Percentiles rank a stretch among this genome's conserved stretches.
Evolutionary conservation across 2,329 filamentous ascomycete species (phyloP).

Genomic region (Aurifilum marmelostoma): DNA sequence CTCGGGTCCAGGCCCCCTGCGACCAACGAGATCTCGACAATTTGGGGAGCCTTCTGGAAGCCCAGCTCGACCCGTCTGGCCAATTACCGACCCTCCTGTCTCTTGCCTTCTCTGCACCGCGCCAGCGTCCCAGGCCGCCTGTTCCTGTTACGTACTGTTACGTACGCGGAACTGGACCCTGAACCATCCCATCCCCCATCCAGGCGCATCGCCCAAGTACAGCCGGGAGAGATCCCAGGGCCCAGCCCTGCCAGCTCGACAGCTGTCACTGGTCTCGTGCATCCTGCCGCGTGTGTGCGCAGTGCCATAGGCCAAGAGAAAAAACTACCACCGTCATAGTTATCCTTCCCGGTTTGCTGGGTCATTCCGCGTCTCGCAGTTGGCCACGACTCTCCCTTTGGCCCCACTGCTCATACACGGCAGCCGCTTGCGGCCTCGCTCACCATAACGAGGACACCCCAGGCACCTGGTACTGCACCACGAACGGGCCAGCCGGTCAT

Average conservation of each 20-base stretch:
- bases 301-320: not conserved
- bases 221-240: not conserved
- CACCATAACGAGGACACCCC: not conserved
- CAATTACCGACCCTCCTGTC: conserved; percentile 20
- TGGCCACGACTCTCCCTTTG: conserved; percentile 9
- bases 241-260: conserved; percentile 5
- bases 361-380: conserved; percentile 24
- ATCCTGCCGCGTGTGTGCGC: not conserved
- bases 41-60: conserved; percentile 18
- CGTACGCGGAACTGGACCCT: conserved; percentile 36
- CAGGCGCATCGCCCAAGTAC: not conserved
- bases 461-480: conserved; percentile 7
- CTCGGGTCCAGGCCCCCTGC: conserved; percentile 15
- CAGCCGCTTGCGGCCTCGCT: conserved; percentile 12
- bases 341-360: conserved; percentile 19
- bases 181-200: conserved; percentile 5
- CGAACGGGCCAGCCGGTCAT: conserved; percentile 25
- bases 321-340: conserved; percentile 17
- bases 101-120: conserved; percentile 17
- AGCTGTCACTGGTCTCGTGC: conserved; percentile 8
- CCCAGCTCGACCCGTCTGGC: conserved; percentile 18
- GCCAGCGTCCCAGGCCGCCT: conserved; percentile 14
- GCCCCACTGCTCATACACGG: conserved; percentile 4
- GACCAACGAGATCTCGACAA: conserved; percentile 2
- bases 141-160: conserved; percentile 38